Conservation (phyloP, 2,329 filamentous ascomycete genomes). For the Pestalotiopsis sp. region DNA sequence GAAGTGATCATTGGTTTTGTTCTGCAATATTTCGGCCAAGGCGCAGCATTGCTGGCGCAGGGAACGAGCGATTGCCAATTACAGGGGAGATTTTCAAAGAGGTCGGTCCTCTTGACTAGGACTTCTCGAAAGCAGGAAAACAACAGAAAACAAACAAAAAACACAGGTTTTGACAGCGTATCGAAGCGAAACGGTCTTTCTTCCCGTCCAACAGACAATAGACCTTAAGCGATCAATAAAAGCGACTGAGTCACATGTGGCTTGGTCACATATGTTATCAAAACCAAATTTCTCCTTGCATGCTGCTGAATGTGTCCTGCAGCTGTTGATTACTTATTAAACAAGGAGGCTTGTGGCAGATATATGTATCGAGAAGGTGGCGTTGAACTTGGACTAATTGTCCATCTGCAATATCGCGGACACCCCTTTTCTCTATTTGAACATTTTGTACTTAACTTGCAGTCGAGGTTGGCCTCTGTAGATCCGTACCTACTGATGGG, state of each 20-base stretch:
- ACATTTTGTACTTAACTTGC: too few species aligned
- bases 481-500: too few species aligned
- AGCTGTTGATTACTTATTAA: neutral
- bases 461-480: too few species aligned
- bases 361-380: neutral
- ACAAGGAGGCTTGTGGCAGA: neutral
- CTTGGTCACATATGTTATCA: slow-evolving; percentile 13
- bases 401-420: too few species aligned
- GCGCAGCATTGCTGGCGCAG: neutral
- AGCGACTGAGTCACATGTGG: neutral
- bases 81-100: neutral
- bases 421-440: too few species aligned
- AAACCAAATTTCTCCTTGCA: neutral
- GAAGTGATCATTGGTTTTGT: neutral
- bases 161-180: slow-evolving; percentile 15
- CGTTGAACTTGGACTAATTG: too few species aligned
- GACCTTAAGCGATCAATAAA: slow-evolving; percentile 11
- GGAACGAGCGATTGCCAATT: neutral
- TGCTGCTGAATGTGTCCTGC: neutral
- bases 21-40: neutral
- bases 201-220: neutral
- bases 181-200: slow-evolving; percentile 9
- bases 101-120: neutral
- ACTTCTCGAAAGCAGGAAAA: neutral
- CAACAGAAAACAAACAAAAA: slow-evolving; percentile 16